Percentiles rank a stretch among this genome's conserved stretches.
Conservation (phyloP, 1,284 basidiomycete species). For the Agroathelia rolfsii region DNA sequence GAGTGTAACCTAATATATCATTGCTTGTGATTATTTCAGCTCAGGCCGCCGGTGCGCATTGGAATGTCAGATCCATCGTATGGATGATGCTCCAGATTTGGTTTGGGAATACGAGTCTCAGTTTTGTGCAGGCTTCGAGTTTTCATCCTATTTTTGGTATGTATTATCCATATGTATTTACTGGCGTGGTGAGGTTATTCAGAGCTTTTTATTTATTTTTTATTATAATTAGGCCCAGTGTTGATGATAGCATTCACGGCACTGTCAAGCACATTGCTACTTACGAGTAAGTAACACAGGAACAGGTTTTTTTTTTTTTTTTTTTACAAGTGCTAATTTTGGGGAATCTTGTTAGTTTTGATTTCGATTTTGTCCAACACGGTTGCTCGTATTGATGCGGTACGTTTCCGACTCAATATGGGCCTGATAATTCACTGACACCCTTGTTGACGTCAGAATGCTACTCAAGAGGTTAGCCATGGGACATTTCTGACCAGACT, state of each 20-base stretch:
- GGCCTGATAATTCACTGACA: constrained; percentile 3
- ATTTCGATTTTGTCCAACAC: constrained; percentile 84
- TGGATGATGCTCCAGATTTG: constrained; percentile 80
- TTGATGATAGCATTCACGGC: constrained; percentile 82
- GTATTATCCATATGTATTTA: too few species aligned
- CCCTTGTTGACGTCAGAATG: constrained; percentile 43
- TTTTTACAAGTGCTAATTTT: constrained; percentile 3
- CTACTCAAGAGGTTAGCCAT: constrained; percentile 60
- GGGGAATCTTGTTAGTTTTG: constrained; percentile 44
- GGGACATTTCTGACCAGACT: constrained; percentile 4
- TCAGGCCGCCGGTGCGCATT: constrained; percentile 38
- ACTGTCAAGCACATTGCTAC: constrained; percentile 66
- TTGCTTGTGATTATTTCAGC: constrained; percentile 9
- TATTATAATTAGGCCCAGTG: too few species aligned
- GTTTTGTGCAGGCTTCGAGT: constrained; percentile 56
- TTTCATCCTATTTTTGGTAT: constrained; percentile 82
- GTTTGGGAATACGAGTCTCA: constrained; percentile 74
- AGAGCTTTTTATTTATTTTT: too few species aligned
- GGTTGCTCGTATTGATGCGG: constrained; percentile 70
- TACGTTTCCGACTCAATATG: constrained; percentile 28
- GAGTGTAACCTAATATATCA: too few species aligned
- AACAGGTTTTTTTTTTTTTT: background rate
- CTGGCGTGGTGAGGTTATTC: too few species aligned
- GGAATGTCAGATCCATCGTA: constrained; percentile 62
- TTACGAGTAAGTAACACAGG: constrained; percentile 61